Evolutionary conservation across 1,139 yeast genomes (phyloP), one percentile per base, ranked within the genome.

Genomic region (Candida freyschussii): DNA sequence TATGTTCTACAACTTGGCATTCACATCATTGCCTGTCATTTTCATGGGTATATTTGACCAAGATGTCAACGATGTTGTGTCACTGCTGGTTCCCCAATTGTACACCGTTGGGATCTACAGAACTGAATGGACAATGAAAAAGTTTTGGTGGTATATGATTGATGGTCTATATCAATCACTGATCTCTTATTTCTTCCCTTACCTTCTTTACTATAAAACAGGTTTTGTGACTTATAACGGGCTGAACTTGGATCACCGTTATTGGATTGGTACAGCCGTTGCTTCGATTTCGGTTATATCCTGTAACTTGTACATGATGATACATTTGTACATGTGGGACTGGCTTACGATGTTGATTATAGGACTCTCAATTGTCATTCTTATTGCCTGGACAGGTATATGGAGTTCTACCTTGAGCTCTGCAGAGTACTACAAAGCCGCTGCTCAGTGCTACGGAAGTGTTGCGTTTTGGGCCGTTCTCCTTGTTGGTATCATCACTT

Each of bases 261-360:
- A 76, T 57, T 80, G 82, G 72, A 73, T 87, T 51, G 98, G 97
- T 55, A 67, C 82, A 9, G 67, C 75, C 34, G 94, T 84, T 24
- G 82, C 93, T 6, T 69, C 84, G 19, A 81, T 89, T 47, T 73
- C 94, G 4, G 85, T 84, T 41, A 65, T 82, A 37, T 65, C 95
- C 9, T 86, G 96, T 61, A 85, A 91, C 57, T 48, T 76, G 11
- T 89, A 82, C 62, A 78, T 91, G 32, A 54, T 86, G 50, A 59
- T 82, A 46, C 95, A 87, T 55, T 95, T 86, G 59, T 77, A 77
- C 55, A 72, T 95, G 53, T 91, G 98, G 98, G 98, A 91, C 60
- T 86, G 95, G 94, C 63, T 86, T 35, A 75, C 89, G 5, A 48
- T 69, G 13, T 53, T 83, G 34, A 69, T 85, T 50, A 73, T 76